Base-by-base conservation (phyloP, 1,139 yeast species). In the Yamadazyma siamensis region DNA sequence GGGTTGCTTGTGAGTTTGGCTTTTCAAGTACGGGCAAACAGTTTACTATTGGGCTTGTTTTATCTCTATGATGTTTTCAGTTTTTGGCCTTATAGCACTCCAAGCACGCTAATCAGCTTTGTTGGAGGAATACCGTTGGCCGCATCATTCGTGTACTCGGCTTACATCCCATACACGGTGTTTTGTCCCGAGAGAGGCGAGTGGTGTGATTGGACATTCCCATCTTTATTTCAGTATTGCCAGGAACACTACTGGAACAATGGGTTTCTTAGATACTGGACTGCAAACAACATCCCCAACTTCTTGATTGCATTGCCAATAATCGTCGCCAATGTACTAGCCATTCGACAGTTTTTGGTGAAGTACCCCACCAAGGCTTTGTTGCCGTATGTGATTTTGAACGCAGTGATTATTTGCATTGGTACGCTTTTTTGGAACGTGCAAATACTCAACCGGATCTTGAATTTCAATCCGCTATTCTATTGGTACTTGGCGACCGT, bases 221-320 rank as follows among this genome's bases (percentile, higher is more conserved):
- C 88, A 3, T 71, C 84, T 20, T 64, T 91, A 22, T 80, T 81
- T 47, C 57, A 74, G n/a, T 86, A 69, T 52, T 85, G 94, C 6
- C 98, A 91, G 55, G 39, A 59, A 3, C 69, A 78, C 41, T 89
- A 91, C 54, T 91, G 98, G 98, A 73, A 77, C 44, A 71, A 68
- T 27, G 98, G 98, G 0, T 77, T 89, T 34, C 56, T 91, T 30
- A 65, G 60, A 27, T 91, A 91, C 54, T 91, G 96, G 94, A 80
- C 94, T 0, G 43, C 66, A 0, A 78, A 77, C 46, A 89, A 91
- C 48, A 56, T 86, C 10, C 96, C 96, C 8, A 85, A 89, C 52
- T 89, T 91, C 49, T 21, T 80, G n/a, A 65, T 91, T 46, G 94
- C 87, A 0, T 39, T 71, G 1, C 98, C 97, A 1, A 75, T 80